Evolutionary conservation across 495 filamentous ascomycete genomes (phyloP).

Genomic region (Aspergillus wentii): DNA sequence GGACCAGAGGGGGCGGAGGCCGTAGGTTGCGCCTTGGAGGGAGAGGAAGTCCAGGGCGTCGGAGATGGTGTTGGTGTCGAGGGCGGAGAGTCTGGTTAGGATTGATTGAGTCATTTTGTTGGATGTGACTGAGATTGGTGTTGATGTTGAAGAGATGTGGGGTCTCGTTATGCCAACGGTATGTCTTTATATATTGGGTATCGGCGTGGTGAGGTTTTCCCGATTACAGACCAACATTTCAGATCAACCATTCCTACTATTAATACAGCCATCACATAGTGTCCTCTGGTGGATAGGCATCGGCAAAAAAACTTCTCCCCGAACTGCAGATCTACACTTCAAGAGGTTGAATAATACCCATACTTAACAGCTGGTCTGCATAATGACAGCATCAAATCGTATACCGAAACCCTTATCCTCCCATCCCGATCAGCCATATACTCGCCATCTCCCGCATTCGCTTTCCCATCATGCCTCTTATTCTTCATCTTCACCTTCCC

Average conservation of each 20-base stretch:
- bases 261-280: background rate
- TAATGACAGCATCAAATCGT: too few species aligned
- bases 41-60: constrained; percentile 15
- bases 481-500: too few species aligned
- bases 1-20: constrained; percentile 15
- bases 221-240: background rate
- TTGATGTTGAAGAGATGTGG: background rate
- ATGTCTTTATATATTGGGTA: background rate
- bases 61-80: constrained; percentile 19
- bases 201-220: background rate
- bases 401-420: too few species aligned
- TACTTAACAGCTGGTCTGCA: too few species aligned
- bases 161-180: background rate
- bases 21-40: constrained; percentile 17
- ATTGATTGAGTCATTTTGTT: constrained; percentile 5
- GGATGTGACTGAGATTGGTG: background rate
- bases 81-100: constrained; percentile 8
- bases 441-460: too few species aligned
- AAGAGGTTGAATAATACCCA: too few species aligned
- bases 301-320: background rate
- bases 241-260: background rate
- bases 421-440: too few species aligned
- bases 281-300: background rate
- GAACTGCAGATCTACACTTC: too few species aligned
- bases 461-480: too few species aligned